phyloP scores from a whole-genome alignment of 305 asterid species.

The Fraxinus baroniana region DNA sequence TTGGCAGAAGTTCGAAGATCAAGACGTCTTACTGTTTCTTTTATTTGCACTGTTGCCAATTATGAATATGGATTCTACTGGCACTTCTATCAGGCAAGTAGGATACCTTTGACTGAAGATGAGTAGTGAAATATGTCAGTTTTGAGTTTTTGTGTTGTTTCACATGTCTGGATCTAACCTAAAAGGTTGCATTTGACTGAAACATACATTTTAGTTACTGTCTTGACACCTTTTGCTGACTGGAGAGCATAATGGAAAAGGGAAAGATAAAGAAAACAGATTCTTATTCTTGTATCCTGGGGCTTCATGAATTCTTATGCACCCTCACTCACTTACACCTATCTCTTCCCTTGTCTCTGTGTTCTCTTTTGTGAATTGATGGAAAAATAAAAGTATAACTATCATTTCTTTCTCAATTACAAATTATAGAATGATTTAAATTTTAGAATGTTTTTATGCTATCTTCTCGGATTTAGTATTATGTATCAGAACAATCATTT shows the following conservation, averaged over 20 bases:
- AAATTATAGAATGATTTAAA: not conserved
- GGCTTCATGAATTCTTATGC: not conserved
- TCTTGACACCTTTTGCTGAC: not conserved
- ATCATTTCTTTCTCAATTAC: not conserved
- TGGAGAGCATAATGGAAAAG: constrained; percentile 1
- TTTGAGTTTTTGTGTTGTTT: not conserved
- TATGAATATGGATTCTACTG: constrained; percentile 96
- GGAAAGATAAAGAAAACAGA: not conserved
- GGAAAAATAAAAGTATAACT: not conserved
- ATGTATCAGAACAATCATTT: not conserved
- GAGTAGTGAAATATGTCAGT: not conserved
- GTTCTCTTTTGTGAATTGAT: not conserved
- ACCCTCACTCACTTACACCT: not conserved
- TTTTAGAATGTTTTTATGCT: not conserved
- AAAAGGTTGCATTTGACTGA: not conserved
- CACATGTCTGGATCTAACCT: not conserved
- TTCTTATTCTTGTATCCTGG: not conserved
- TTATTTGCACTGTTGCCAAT: constrained; percentile 92
- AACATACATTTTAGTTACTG: constrained; percentile 11
- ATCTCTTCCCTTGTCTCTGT: not conserved
- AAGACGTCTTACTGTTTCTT: constrained; percentile 90
- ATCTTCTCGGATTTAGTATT: not conserved
- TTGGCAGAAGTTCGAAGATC: constrained; percentile 92
- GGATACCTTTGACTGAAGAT: constrained; percentile 16
- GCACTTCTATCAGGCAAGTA: constrained; percentile 93